Base-by-base conservation (phyloP, 176 grass and related monocot species). In the Canna indica region DNA sequence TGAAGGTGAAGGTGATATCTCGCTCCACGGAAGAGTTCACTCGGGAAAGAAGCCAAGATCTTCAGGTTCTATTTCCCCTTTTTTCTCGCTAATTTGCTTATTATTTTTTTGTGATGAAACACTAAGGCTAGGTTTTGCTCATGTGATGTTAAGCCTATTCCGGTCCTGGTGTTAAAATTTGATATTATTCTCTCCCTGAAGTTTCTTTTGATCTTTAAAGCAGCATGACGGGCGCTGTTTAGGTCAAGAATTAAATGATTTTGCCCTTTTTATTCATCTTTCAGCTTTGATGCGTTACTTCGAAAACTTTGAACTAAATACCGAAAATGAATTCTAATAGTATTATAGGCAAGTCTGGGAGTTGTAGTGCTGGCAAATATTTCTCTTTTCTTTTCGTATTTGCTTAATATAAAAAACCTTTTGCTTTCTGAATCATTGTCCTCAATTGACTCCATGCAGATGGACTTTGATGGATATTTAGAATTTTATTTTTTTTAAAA, bases 1-100 rank as follows among this genome's bases (percentile, higher is more conserved):
- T 94, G 95, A 99, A 76, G 95, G 80, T 90, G 71, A 99, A 99
- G 84, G 73, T 86, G 79, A 94, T 99, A 64, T 99, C 90, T 38
- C 90, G 90, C 34, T 82, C 84, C 36, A 86, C 89, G 6, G 90
- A 93, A 27, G 94, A 99, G 10, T 93, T 99, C 84, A 99, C 94
- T 42, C 86, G 94, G 36, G 84, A 93, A 30, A 83, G 94, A 26
- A 84, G 82, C 78, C 90, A 93, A 79, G 94, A 90, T 84, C 81
- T 93, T n/a, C 86, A 85, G 84, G 94, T 99, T 66, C 1, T n/a
- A 11, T 7, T 38, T 38, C 20, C 18, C 24, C 34, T 3, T 9
- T 6, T 64, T 24, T 1, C 1, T 7, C 3, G 28, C 34, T n/a
- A 17, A 8, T n/a, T 38, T 66, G 16, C 6, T 36, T 4, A 20